These are phyloP conservation scores for Botrytis elliptica DNA, from an alignment of 2,329 filamentous ascomycete genomes.

Conservation along the genomic window DNA sequence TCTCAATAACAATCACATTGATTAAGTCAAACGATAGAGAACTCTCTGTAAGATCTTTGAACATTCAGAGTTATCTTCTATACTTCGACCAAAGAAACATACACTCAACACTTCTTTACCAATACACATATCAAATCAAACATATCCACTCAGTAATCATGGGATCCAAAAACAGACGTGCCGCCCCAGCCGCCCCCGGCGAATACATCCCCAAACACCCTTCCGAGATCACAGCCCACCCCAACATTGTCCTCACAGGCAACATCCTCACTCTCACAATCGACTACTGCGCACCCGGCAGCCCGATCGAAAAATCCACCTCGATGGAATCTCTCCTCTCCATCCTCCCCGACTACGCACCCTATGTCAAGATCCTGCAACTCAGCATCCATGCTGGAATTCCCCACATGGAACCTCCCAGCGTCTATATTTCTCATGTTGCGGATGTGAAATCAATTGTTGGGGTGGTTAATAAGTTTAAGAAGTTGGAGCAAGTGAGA, in stretches of 20 bases:
- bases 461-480: not conserved
- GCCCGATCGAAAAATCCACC: not conserved
- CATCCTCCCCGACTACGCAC: conserved; percentile 1
- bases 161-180: not conserved
- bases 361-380: not conserved
- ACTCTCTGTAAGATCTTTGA: too few relatives aligned
- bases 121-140: not conserved
- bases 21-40: not conserved
- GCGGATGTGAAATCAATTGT: not conserved
- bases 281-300: not conserved
- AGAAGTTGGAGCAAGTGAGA: not conserved
- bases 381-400: not conserved
- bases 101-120: not conserved
- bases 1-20: not conserved
- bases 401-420: not conserved
- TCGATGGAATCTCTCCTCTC: not conserved
- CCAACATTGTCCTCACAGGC: not conserved
- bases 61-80: not conserved
- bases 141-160: not conserved
- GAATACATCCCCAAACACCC: not conserved
- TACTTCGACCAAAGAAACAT: not conserved
- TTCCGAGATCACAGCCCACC: not conserved
- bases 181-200: not conserved
- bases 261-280: not conserved
- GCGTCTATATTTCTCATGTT: not conserved